These are phyloP conservation scores for Fusarium sp. DNA, from an alignment of 2,329 filamentous ascomycete genomes.

Conservation along the genomic window DNA sequence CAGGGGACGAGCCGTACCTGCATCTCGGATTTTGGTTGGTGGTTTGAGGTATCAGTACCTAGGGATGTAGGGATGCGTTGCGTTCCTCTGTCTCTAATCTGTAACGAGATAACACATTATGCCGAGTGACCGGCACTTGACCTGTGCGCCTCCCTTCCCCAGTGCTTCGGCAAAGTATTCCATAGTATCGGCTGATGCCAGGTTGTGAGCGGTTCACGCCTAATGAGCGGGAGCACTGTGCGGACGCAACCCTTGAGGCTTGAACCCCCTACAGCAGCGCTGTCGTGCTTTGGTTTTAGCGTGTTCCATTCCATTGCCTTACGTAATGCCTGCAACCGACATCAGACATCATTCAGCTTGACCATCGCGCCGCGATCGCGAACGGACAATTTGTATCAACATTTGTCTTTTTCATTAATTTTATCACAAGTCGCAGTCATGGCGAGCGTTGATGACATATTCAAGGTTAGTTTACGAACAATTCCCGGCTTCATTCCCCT, in stretches of 20 bases:
- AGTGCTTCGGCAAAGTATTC: constrained; percentile 25
- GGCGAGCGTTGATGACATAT: constrained; percentile 69
- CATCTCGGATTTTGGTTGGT: constrained; percentile 42
- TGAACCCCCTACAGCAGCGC: neutral
- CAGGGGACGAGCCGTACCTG: constrained; percentile 44
- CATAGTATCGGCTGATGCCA: constrained; percentile 8
- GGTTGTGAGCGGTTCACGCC: neutral
- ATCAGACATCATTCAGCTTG: constrained; percentile 19
- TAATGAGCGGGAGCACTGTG: constrained; percentile 21
- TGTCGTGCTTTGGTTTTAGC: constrained; percentile 9
- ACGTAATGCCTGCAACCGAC: constrained; percentile 22
- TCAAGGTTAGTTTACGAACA: constrained; percentile 55
- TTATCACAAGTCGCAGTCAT: constrained; percentile 47
- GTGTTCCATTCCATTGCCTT: constrained; percentile 3
- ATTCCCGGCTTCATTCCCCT: neutral
- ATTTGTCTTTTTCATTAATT: neutral
- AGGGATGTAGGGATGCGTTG: no score
- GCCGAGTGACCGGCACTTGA: constrained; percentile 12
- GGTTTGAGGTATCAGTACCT: constrained; percentile 29
- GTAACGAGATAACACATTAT: constrained; percentile 19
- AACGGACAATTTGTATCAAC: neutral
- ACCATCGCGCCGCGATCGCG: constrained; percentile 25
- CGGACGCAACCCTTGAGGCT: neutral
- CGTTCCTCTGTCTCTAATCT: constrained; percentile 29
- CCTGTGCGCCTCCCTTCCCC: constrained; percentile 6